A percentile compares a stretch with the other conserved stretches of the same genome.
phyloP scores from a whole-genome alignment of 257 asterid species.

The Solanum sejunctum region DNA sequence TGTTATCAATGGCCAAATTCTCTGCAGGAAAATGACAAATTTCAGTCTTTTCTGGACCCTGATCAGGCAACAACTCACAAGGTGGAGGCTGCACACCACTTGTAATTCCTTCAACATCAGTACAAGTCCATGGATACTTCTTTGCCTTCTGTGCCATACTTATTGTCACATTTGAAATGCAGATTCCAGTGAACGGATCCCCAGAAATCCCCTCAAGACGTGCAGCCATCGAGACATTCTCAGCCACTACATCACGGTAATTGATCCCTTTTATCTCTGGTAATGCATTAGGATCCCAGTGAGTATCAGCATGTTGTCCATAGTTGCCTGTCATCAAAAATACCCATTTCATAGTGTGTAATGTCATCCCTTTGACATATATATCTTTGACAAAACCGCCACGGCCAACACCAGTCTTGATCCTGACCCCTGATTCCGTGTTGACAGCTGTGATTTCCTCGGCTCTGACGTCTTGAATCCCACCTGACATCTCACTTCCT shows the following conservation, averaged over 20 bases:
- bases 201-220: conserved; percentile 2
- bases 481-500: conserved; percentile 16
- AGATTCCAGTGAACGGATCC: conserved; percentile 9
- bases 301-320: conserved; percentile 5
- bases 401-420: conserved; percentile 9
- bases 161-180: conserved; percentile 3
- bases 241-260: conserved; percentile 8
- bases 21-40: background rate
- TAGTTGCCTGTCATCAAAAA: conserved; percentile 11
- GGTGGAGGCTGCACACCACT: conserved; percentile 7
- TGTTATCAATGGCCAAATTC: background rate
- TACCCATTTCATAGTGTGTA: conserved; percentile 7
- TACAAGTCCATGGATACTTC: conserved; percentile 5
- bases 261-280: conserved; percentile 2
- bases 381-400: conserved; percentile 10
- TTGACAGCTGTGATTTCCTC: conserved; percentile 6
- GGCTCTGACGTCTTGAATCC: conserved; percentile 4
- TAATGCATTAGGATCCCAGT: conserved; percentile 7
- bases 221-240: conserved; percentile 4
- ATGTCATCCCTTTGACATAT: conserved; percentile 5
- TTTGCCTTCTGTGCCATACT: conserved; percentile 6
- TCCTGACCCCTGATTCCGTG: conserved; percentile 11
- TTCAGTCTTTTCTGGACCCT: background rate
- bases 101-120: background rate
- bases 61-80: conserved; percentile 1